These are phyloP conservation scores for Durotheca rogersii DNA, from an alignment of 495 filamentous ascomycete species.

Conservation along the genomic window DNA sequence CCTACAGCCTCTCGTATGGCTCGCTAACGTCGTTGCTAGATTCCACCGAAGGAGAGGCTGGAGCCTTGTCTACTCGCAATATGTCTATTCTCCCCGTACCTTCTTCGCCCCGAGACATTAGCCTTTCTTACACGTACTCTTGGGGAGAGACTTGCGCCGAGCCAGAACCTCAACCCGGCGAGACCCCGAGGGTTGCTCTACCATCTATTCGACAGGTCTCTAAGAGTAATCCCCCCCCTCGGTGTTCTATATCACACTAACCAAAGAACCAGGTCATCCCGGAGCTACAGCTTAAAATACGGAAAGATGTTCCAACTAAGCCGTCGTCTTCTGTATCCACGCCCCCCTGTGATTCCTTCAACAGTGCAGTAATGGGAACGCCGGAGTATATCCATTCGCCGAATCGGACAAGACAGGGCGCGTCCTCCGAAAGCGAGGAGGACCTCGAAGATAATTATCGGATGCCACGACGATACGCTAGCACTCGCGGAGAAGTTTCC, in stretches of 20 bases:
- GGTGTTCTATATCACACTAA: constrained; percentile 14
- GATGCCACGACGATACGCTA: constrained; percentile 39
- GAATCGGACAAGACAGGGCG: constrained; percentile 40
- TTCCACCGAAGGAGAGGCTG: not conserved
- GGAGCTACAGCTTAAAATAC: constrained; percentile 31
- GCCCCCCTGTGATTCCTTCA: constrained; percentile 21
- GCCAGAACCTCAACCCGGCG: constrained; percentile 17
- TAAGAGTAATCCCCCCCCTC: constrained; percentile 6
- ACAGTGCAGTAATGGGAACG: constrained; percentile 28
- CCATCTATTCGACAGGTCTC: constrained; percentile 51
- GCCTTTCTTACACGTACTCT: constrained; percentile 29
- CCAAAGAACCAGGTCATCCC: constrained; percentile 38
- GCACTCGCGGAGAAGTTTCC: constrained; percentile 24
- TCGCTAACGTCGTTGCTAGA: constrained; percentile 11
- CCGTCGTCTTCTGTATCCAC: constrained; percentile 28
- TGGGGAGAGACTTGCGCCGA: constrained; percentile 33
- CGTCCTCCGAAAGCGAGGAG: constrained; percentile 33
- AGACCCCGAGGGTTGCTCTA: constrained; percentile 41
- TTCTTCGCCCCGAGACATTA: constrained; percentile 28
- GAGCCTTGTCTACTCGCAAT: constrained; percentile 14
- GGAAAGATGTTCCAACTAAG: constrained; percentile 22
- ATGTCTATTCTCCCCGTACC: constrained; percentile 42
- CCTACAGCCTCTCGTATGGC: not conserved
- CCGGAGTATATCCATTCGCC: constrained; percentile 44
- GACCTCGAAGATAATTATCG: constrained; percentile 33